Base-by-base conservation (phyloP, 257 asterid genomes). In the Scutellaria barbata region DNA sequence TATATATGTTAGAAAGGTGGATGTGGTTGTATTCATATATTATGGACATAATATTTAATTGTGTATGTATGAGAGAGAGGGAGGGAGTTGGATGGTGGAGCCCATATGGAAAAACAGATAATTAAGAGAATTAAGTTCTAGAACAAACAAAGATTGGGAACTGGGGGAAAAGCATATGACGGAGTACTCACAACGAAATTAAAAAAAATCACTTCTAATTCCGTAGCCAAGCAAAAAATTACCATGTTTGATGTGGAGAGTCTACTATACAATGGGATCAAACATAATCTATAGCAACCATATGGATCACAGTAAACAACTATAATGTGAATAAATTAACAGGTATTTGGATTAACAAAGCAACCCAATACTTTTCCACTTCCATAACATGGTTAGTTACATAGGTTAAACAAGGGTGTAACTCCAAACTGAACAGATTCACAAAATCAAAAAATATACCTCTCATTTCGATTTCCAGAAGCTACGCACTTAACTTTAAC, bases 401-500 rank as follows among this genome's bases (percentile, higher is more conserved):
- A 71, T 63, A 61, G 59, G 18, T 50, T 18, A 48, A 71, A 52
- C 60, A 65, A 70, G 18, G 47, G 50, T 39, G 43, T 46, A 18
- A 53, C 52, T 64, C 41, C 25, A 52, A 70, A 63, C 46, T 68
- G 48, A 69, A 47, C 37, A 10, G 46, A 40, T 5, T 18, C 50
- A 66, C 43, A 54, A 41, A 30, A 46, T 20, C 51, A 48, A 42
- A 40, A 42, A 75, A 68, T 14, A 61, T 80, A 89, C 95, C 96
- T 89, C 75, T 87, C 86, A 74, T 66, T 78, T 63, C 87, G 89
- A 63, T 50, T 80, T 54, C 96, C 96, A 81, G 86, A 80, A 56
- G 95, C 90, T 63, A 89, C 48, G 76, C 96, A 89, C 80, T 89
- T 89, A 68, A 89, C 88, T 76, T 89, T 89, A 54, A 89, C 96